phyloP scores from a whole-genome alignment of 192 early-diverging fungal genomes.

The Gaertneriomyces semiglobifer region DNA sequence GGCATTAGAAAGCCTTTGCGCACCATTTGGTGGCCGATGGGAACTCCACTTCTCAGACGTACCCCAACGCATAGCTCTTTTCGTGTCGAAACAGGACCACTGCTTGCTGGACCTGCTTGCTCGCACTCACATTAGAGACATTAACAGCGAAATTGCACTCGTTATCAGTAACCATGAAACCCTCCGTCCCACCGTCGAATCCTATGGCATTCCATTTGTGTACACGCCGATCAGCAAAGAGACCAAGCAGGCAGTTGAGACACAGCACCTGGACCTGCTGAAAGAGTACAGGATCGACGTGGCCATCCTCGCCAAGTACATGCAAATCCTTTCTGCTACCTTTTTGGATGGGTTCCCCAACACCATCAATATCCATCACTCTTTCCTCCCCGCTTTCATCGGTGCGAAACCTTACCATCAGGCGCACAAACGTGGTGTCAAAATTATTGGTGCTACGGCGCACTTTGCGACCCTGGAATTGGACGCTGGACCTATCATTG shows the following conservation, averaged over 20 bases:
- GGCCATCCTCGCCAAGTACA: constrained; percentile 28
- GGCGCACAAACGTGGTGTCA: constrained; percentile 21
- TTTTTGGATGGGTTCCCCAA: constrained; percentile 17
- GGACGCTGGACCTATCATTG: constrained; percentile 29
- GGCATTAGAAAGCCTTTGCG: constrained; percentile 11
- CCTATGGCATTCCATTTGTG: constrained; percentile 6
- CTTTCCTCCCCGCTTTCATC: constrained; percentile 25
- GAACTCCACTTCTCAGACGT: constrained; percentile 23
- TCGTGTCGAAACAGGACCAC: constrained; percentile 28
- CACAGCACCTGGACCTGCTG: constrained; percentile 9
- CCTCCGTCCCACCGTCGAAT: neutral
- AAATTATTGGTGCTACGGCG: constrained; percentile 29
- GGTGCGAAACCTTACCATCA: constrained; percentile 31
- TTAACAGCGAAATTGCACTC: constrained; percentile 14
- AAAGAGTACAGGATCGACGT: constrained; percentile 16
- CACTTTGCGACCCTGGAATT: constrained; percentile 25
- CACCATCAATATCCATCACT: constrained; percentile 33
- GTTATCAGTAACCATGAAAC: constrained; percentile 20
- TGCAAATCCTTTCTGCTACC: constrained; percentile 23
- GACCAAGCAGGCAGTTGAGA: constrained; percentile 5
- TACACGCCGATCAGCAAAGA: constrained; percentile 6
- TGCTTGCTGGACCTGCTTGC: constrained; percentile 21
- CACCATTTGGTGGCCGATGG: constrained; percentile 8
- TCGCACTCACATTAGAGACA: constrained; percentile 9
- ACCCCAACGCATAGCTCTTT: constrained; percentile 19